These are phyloP conservation scores for Cryptomeria japonica DNA, from an alignment of 75 land plant genomes.

Conservation along the genomic window DNA sequence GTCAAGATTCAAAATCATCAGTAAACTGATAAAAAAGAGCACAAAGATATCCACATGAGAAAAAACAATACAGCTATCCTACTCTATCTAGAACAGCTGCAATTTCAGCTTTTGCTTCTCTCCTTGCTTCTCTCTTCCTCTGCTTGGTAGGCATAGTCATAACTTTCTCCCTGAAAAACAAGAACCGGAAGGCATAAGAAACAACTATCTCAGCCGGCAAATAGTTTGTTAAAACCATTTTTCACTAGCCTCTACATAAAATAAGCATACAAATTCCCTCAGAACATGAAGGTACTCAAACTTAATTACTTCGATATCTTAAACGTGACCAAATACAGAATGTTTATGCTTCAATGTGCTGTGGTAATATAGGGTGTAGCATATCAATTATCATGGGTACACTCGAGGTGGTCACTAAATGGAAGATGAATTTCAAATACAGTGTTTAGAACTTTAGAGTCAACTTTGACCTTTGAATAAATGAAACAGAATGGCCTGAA, in stretches of 20 bases:
- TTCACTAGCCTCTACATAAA: not conserved
- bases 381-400: not conserved
- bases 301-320: not conserved
- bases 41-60: not conserved
- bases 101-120: constrained; percentile 91
- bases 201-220: not conserved
- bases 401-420: not conserved
- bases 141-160: constrained; percentile 89
- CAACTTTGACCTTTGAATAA: not conserved
- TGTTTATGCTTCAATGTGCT: not conserved
- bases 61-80: not conserved
- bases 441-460: not conserved
- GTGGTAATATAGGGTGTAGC: not conserved
- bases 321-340: not conserved
- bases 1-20: constrained; percentile 12
- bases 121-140: constrained; percentile 82
- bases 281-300: not conserved
- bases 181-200: constrained; percentile 3
- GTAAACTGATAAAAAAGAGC: not conserved
- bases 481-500: not conserved
- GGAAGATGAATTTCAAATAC: not conserved
- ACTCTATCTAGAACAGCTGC: constrained; percentile 92
- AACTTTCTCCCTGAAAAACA: constrained; percentile 71
- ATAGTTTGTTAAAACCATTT: not conserved
- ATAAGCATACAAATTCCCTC: not conserved